These are phyloP conservation scores for Gymnopilus dilepis DNA, from an alignment of 768 basidiomycete genomes.

Conservation along the genomic window DNA sequence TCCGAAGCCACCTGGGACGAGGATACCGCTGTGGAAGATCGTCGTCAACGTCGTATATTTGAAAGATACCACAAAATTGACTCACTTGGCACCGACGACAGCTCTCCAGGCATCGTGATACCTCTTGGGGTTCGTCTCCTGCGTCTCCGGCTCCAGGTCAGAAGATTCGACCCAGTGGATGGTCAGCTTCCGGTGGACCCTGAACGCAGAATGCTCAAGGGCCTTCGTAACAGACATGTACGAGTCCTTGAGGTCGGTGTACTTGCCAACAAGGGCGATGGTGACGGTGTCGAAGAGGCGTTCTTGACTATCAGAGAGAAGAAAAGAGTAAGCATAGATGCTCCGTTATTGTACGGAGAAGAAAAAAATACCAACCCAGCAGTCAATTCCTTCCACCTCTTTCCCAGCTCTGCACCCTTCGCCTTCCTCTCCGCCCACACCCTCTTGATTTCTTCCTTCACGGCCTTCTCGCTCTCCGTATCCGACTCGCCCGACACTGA, in stretches of 20 bases:
- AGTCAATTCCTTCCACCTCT: slow-evolving; percentile 85
- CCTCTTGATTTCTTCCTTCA: slow-evolving; percentile 9
- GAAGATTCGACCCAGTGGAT: slow-evolving; percentile 98
- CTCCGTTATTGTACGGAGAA: too few relatives aligned
- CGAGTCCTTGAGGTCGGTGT: slow-evolving; percentile 95
- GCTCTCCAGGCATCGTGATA: slow-evolving; percentile 97
- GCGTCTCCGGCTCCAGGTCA: slow-evolving; percentile 82
- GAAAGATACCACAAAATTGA: slow-evolving; percentile 40
- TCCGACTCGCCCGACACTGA: not conserved
- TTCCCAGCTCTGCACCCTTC: slow-evolving; percentile 68
- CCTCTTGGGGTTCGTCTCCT: slow-evolving; percentile 78
- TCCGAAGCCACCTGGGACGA: slow-evolving; percentile 97
- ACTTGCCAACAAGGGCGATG: slow-evolving; percentile 95
- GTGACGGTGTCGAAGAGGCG: slow-evolving; percentile 87
- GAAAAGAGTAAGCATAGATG: slow-evolving; percentile 9
- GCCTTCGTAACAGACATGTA: slow-evolving; percentile 99
- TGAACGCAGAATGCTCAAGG: slow-evolving; percentile 95
- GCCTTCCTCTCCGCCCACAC: slow-evolving; percentile 60
- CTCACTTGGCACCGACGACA: slow-evolving; percentile 88
- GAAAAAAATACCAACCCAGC: slow-evolving; percentile 57
- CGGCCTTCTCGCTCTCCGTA: slow-evolving; percentile 12
- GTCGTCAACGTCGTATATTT: slow-evolving; percentile 13
- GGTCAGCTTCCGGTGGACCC: slow-evolving; percentile 82
- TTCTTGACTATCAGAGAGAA: slow-evolving; percentile 73
- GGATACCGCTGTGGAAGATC: slow-evolving; percentile 71